Evolutionary conservation across 306 rosid species (phyloP).

Genomic region (Mimosa bimucronata): DNA sequence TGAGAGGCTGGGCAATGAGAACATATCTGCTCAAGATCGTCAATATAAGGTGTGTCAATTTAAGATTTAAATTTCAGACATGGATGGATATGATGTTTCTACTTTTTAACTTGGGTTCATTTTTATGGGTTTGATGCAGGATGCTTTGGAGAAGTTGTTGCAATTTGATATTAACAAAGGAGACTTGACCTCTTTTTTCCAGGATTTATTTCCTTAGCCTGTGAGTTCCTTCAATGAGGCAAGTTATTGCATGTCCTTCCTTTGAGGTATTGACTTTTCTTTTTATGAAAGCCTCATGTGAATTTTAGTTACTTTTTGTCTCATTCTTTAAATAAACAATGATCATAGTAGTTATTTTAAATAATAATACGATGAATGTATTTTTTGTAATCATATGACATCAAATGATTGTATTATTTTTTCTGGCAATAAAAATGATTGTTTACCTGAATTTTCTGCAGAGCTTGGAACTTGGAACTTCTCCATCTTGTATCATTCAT

Average conservation of each 20-base stretch:
- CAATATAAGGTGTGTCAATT: constrained; percentile 73
- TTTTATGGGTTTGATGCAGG: constrained; percentile 55
- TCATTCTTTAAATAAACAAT: too few relatives aligned
- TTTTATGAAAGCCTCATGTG: not conserved
- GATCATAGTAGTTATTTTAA: not conserved
- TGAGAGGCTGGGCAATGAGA: constrained; percentile 66
- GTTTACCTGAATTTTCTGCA: not conserved
- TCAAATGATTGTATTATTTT: not conserved
- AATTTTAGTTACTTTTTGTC: not conserved
- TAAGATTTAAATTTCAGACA: constrained; percentile 32
- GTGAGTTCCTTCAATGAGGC: not conserved
- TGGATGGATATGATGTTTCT: constrained; percentile 28
- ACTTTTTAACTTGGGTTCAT: not conserved
- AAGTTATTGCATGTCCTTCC: not conserved
- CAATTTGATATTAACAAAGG: constrained; percentile 65
- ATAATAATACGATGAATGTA: too few relatives aligned
- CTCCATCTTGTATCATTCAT: too few relatives aligned
- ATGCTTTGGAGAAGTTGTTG: constrained; percentile 70
- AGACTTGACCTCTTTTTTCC: constrained; percentile 64
- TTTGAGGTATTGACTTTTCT: not conserved
- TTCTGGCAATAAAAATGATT: too few relatives aligned
- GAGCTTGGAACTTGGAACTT: not conserved
- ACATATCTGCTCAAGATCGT: constrained; percentile 62
- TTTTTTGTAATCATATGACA: not conserved
- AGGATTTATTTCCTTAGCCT: constrained; percentile 54